These are phyloP conservation scores for Wallacemonas sp. DNA, from an alignment of 208 protist species.

Conservation along the genomic window DNA sequence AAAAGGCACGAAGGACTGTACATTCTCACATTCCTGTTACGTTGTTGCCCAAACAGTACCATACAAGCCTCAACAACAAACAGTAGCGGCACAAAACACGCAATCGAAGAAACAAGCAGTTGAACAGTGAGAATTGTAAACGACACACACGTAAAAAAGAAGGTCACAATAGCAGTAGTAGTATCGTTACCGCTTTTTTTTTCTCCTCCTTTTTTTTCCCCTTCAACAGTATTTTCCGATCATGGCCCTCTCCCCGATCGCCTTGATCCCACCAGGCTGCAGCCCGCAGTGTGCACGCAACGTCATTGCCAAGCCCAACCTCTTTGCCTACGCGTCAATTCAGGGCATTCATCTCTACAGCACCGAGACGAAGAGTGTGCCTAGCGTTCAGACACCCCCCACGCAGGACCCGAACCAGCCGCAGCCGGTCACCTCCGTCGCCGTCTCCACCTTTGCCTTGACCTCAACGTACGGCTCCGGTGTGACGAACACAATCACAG, in stretches of 20 bases:
- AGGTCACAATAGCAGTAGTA: too few relatives aligned
- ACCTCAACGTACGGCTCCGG: slow-evolving; percentile 54
- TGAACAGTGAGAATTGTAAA: too few relatives aligned
- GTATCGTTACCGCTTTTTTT: too few relatives aligned
- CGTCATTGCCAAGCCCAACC: slow-evolving; percentile 50
- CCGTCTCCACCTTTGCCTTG: slow-evolving; percentile 49
- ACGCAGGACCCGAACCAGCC: slow-evolving; percentile 13
- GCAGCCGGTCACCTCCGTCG: slow-evolving; percentile 17
- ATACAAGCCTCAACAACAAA: too few relatives aligned
- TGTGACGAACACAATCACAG: slow-evolving; percentile 39
- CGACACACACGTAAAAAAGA: too few relatives aligned
- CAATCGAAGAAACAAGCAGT: too few relatives aligned
- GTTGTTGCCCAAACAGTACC: too few relatives aligned
- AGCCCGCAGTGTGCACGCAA: slow-evolving; percentile 51
- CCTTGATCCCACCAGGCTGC: slow-evolving; percentile 68
- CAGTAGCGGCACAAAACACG: too few relatives aligned
- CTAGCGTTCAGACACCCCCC: slow-evolving; percentile 6
- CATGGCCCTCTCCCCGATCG: slow-evolving; percentile 78
- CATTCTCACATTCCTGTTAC: too few relatives aligned
- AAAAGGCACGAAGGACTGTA: too few relatives aligned
- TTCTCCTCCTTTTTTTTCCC: neutral
- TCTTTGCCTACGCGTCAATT: slow-evolving; percentile 61
- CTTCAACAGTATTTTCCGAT: too few relatives aligned
- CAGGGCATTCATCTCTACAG: slow-evolving; percentile 63
- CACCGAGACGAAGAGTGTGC: slow-evolving; percentile 26